Evolutionary conservation across 495 filamentous ascomycete genomes (phyloP), one percentile per base, ranked within the genome.

Genomic region (Aspergillus homomorphus): DNA sequence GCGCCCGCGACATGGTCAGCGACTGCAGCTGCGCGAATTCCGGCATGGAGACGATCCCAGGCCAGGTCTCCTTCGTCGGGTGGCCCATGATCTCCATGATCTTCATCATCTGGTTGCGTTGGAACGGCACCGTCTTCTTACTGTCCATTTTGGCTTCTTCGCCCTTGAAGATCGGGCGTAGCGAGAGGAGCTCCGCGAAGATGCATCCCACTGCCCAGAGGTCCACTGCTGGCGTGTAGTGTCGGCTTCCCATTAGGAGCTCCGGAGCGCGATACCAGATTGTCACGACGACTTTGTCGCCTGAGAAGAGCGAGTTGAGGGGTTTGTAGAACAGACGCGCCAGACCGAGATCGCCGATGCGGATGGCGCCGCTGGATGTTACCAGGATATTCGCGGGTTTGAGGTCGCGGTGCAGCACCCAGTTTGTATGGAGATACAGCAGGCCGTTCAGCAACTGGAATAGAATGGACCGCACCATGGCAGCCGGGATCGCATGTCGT

Each of bases 301-400:
- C 94, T 41, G 82, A 88, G 77, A 90, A 99, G 4, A 99, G 84
- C 0, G 87, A 89, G 62, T 95, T 89, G 9, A 97, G 77, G 0
- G 94, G 94, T 63, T 97, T 96, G 74, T 94, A 88, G 73, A 97
- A 98, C 3, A 98, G 78, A 14, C 94, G 87, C 0, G 93, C 93
- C 2, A 98, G 82, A 8, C 93, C 93, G 6, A 98, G 78, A 72
- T 98, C 93, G 26, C 93, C 93, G 62, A 98, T 93, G 63, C 92
- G 91, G 62, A 98, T 91, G 54, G 90, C 89, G 16, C 93, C 93
- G 45, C 76, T 74, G 15, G 88, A 90, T 0, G 94, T 99, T 16
- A 99, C 94, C 84, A 99, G 95, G 69, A 99, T 99, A 66, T 99
- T 99, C 61, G 94, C 94, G 22, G 94, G 94, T 68, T 98, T 98